phyloP scores from a whole-genome alignment of 148 eudicot species.

The Nepenthes mirabilis region DNA sequence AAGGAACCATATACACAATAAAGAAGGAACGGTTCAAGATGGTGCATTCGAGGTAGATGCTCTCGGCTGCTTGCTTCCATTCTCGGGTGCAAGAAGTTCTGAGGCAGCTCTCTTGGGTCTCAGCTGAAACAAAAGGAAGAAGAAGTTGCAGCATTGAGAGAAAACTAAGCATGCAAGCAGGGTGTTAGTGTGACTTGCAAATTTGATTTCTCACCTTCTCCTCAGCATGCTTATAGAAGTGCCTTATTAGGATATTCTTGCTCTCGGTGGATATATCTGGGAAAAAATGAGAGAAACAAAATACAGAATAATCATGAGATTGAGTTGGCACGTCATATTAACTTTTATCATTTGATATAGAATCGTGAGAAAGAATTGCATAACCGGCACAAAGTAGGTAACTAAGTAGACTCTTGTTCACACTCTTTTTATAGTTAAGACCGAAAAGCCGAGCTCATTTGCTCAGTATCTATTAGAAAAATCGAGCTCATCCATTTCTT shows the following conservation, averaged over 20 bases:
- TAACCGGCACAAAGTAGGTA: too few species aligned
- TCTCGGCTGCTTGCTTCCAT: conserved; percentile 47
- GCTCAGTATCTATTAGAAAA: too few species aligned
- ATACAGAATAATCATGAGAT: too few species aligned
- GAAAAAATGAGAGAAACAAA: neutral
- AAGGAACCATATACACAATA: neutral
- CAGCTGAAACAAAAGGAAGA: conserved; percentile 17
- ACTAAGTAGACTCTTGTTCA: too few species aligned
- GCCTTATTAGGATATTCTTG: conserved; percentile 63
- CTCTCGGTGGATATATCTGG: conserved; percentile 67
- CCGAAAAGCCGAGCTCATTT: too few species aligned
- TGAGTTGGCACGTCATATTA: too few species aligned
- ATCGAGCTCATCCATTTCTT: too few species aligned
- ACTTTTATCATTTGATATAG: too few species aligned
- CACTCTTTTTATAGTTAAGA: too few species aligned
- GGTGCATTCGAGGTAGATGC: conserved; percentile 36
- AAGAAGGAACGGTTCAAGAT: neutral
- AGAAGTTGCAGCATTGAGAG: neutral
- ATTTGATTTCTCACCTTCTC: conserved; percentile 40
- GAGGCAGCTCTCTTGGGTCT: conserved; percentile 62
- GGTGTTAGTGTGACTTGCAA: neutral
- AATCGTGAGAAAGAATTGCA: too few species aligned
- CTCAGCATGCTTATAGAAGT: conserved; percentile 66
- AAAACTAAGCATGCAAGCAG: too few species aligned
- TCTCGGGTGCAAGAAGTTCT: conserved; percentile 39